These are phyloP conservation scores for Verticillium zaregamsianum DNA, from an alignment of 2,329 filamentous ascomycete species.

Conservation along the genomic window DNA sequence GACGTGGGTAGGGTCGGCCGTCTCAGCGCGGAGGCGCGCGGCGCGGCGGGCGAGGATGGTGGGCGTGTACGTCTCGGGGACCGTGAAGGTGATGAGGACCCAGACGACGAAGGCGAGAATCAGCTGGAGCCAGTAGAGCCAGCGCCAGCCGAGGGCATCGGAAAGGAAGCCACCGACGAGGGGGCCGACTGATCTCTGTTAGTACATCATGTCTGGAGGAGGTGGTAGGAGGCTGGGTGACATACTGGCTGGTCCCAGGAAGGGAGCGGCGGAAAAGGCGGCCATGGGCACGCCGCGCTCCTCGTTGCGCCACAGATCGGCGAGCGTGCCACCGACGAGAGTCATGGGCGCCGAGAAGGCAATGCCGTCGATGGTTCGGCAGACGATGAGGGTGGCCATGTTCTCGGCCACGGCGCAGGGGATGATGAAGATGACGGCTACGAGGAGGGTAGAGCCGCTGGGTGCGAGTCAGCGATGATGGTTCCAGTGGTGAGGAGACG, in stretches of 20 bases:
- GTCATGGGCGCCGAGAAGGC: constrained; percentile 86
- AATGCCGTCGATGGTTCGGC: constrained; percentile 74
- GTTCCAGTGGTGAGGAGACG: background rate
- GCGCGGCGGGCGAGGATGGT: constrained; percentile 70
- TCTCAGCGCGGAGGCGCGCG: constrained; percentile 64
- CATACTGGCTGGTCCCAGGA: constrained; percentile 69
- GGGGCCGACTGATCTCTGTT: constrained; percentile 49
- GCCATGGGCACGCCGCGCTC: constrained; percentile 86
- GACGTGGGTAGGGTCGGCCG: constrained; percentile 63
- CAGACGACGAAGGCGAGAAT: constrained; percentile 69
- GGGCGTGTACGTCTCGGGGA: constrained; percentile 84
- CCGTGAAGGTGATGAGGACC: constrained; percentile 78
- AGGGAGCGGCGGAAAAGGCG: constrained; percentile 77
- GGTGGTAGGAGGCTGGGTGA: background rate
- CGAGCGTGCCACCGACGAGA: constrained; percentile 75
- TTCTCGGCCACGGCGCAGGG: constrained; percentile 75
- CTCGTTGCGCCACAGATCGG: constrained; percentile 80
- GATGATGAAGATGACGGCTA: constrained; percentile 76
- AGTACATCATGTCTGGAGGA: background rate
- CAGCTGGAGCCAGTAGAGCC: constrained; percentile 84
- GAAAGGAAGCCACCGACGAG: constrained; percentile 73
- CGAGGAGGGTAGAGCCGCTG: constrained; percentile 55
- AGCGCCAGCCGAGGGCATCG: constrained; percentile 70
- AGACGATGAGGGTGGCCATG: constrained; percentile 71
- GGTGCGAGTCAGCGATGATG: constrained; percentile 6